Evolutionary conservation across 1,284 basidiomycete genomes (phyloP).

Genomic region (Waitea zeae): DNA sequence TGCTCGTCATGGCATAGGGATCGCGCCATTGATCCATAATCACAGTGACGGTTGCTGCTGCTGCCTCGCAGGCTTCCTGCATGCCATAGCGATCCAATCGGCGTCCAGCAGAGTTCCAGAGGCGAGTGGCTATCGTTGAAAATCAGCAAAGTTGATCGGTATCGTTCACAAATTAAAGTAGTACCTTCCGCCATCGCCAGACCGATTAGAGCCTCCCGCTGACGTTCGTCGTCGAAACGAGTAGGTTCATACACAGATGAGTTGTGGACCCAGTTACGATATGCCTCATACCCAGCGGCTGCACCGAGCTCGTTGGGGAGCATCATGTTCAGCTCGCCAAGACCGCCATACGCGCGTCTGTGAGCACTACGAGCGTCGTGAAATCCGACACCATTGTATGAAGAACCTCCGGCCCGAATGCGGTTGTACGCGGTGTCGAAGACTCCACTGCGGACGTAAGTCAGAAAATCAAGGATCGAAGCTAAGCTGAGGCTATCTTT

Average conservation of each 20-base stretch:
- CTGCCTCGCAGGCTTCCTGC: slow-evolving; percentile 30
- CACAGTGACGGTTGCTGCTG: slow-evolving; percentile 35
- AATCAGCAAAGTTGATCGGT: slow-evolving; percentile 3
- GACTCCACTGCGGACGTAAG: slow-evolving; percentile 3
- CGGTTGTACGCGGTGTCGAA: not conserved
- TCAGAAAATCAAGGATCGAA: slow-evolving; percentile 32
- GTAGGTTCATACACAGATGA: slow-evolving; percentile 32
- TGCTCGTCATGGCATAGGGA: too few relatives aligned
- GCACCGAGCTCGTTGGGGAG: slow-evolving; percentile 38
- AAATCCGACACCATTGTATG: slow-evolving; percentile 35
- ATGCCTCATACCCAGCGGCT: slow-evolving; percentile 54
- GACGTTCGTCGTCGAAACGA: slow-evolving; percentile 30
- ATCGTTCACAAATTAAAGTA: slow-evolving; percentile 4
- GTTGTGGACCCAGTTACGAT: slow-evolving; percentile 43
- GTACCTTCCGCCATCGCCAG: slow-evolving; percentile 47
- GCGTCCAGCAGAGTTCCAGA: slow-evolving; percentile 26
- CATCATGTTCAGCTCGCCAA: slow-evolving; percentile 27
- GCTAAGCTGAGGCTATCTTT: slow-evolving; percentile 38
- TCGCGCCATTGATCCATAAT: too few relatives aligned
- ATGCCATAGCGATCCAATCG: slow-evolving; percentile 23
- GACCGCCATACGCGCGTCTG: slow-evolving; percentile 34
- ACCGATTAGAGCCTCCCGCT: slow-evolving; percentile 41
- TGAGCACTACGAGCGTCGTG: slow-evolving; percentile 42
- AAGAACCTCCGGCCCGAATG: slow-evolving; percentile 23
- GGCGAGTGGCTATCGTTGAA: slow-evolving; percentile 10